Conservation (phyloP, 1,284 basidiomycete genomes). For the Mycosarcoma mackinlayi region DNA sequence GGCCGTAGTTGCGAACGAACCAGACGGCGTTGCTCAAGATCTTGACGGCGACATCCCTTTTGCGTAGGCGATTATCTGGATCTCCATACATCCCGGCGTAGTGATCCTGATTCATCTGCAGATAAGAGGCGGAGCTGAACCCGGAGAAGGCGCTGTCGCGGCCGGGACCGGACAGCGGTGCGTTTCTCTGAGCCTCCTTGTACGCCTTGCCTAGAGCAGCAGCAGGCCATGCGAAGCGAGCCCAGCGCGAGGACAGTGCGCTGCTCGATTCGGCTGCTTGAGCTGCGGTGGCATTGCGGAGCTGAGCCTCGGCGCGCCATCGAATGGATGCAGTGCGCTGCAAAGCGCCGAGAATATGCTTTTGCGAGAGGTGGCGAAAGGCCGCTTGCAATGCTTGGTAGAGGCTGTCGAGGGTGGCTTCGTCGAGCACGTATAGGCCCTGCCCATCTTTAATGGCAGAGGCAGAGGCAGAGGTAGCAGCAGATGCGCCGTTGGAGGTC, state of each 20-base stretch:
- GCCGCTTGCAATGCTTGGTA: conserved; percentile 31
- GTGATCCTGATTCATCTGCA: conserved; percentile 17
- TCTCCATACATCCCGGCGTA: conserved; percentile 21
- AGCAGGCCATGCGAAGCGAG: conserved; percentile 50
- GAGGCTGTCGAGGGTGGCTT: conserved; percentile 41
- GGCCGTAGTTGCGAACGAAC: conserved; percentile 55
- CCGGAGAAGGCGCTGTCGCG: conserved; percentile 9
- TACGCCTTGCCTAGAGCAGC: conserved; percentile 49
- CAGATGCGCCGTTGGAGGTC: neutral
- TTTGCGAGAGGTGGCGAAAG: conserved; percentile 45
- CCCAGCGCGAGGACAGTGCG: conserved; percentile 35
- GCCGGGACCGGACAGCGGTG: conserved; percentile 15
- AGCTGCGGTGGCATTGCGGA: conserved; percentile 41
- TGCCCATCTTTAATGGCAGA: neutral
- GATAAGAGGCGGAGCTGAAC: conserved; percentile 2
- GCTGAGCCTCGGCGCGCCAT: conserved; percentile 58
- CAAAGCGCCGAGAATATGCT: conserved; percentile 43
- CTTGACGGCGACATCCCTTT: conserved; percentile 59
- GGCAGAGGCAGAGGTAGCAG: neutral
- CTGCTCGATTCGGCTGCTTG: conserved; percentile 31
- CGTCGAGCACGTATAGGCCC: conserved; percentile 25
- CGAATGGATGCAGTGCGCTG: conserved; percentile 58
- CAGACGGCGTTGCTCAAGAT: conserved; percentile 60
- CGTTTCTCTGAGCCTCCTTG: conserved; percentile 41
- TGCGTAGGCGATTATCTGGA: conserved; percentile 47